Evolutionary conservation across 2,329 filamentous ascomycete species (phyloP).

Genomic region (Emergomyces africanus): DNA sequence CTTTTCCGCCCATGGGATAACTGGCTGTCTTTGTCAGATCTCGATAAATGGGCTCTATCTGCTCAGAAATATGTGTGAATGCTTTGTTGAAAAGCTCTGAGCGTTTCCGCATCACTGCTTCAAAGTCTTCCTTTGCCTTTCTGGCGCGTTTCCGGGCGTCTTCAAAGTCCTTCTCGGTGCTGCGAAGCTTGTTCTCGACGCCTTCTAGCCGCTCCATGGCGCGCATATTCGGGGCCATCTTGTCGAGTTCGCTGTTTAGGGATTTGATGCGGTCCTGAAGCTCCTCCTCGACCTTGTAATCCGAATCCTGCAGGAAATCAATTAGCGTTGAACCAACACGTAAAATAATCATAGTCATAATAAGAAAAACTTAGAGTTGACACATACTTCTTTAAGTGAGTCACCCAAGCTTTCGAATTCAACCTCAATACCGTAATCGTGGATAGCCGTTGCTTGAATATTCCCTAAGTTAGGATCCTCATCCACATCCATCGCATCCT

Average conservation of each 20-base stretch:
- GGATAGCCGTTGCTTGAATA: slow-evolving; percentile 50
- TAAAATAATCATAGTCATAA: slow-evolving; percentile 9
- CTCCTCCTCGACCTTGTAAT: slow-evolving; percentile 57
- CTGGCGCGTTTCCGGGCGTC: slow-evolving; percentile 64
- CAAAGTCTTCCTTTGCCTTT: slow-evolving; percentile 69
- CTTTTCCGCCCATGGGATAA: slow-evolving; percentile 83
- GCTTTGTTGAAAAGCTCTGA: slow-evolving; percentile 91
- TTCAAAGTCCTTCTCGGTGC: slow-evolving; percentile 81
- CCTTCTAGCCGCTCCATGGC: slow-evolving; percentile 82
- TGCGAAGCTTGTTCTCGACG: slow-evolving; percentile 68
- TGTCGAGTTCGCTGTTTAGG: slow-evolving; percentile 70
- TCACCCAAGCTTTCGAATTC: slow-evolving; percentile 74
- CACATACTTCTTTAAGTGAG: slow-evolving; percentile 60
- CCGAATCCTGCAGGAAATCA: slow-evolving; percentile 42
- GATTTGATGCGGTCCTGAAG: slow-evolving; percentile 65
- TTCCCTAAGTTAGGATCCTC: slow-evolving; percentile 43
- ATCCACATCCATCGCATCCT: slow-evolving; percentile 88
- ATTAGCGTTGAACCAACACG: slow-evolving; percentile 16
- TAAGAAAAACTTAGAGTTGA: not conserved
- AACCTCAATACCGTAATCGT: slow-evolving; percentile 85
- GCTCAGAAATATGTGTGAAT: slow-evolving; percentile 86
- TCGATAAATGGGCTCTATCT: slow-evolving; percentile 88
- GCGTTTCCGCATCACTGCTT: slow-evolving; percentile 65
- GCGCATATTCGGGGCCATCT: slow-evolving; percentile 93
- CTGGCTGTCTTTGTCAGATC: slow-evolving; percentile 81